A percentile compares a stretch with the other conserved stretches of the same genome.
phyloP scores from a whole-genome alignment of 2,329 filamentous ascomycete species.

The Alternaria rosae region DNA sequence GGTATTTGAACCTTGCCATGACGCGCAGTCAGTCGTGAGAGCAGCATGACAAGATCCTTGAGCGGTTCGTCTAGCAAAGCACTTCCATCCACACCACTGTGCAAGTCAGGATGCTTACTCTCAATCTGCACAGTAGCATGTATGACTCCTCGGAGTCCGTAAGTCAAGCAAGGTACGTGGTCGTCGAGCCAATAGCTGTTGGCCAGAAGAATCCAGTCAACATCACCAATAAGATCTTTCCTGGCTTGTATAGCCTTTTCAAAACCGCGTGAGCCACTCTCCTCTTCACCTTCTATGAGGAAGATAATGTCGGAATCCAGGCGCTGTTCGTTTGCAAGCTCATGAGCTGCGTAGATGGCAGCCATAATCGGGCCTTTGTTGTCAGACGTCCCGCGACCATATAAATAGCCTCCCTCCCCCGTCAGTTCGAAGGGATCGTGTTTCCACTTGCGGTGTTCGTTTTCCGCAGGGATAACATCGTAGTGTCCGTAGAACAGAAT shows the following conservation, averaged over 20 bases:
- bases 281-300: constrained; percentile 95
- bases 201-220: constrained; percentile 93
- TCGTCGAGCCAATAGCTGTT: constrained; percentile 99
- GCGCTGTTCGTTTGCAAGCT: constrained; percentile 82
- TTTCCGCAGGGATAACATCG: constrained; percentile 91
- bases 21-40: constrained; percentile 81
- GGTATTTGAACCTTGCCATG: constrained; percentile 85
- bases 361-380: constrained; percentile 97
- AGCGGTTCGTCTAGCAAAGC: constrained; percentile 88
- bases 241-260: constrained; percentile 80
- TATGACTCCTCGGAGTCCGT: constrained; percentile 90
- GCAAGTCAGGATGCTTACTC: constrained; percentile 84
- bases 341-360: constrained; percentile 90
- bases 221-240: constrained; percentile 83
- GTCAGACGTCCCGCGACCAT: constrained; percentile 94
- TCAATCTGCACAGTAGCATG: constrained; percentile 91
- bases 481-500: constrained; percentile 98
- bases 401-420: constrained; percentile 89
- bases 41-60: constrained; percentile 84
- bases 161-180: constrained; percentile 92
- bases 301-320: constrained; percentile 91
- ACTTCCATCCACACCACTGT: constrained; percentile 96
- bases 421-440: constrained; percentile 89
- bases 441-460: constrained; percentile 81
- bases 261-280: constrained; percentile 91